A percentile compares a stretch with the other conserved stretches of the same genome.
These are phyloP conservation scores for Giardia muris DNA, from an alignment of 208 protist species.

Conservation along the genomic window DNA sequence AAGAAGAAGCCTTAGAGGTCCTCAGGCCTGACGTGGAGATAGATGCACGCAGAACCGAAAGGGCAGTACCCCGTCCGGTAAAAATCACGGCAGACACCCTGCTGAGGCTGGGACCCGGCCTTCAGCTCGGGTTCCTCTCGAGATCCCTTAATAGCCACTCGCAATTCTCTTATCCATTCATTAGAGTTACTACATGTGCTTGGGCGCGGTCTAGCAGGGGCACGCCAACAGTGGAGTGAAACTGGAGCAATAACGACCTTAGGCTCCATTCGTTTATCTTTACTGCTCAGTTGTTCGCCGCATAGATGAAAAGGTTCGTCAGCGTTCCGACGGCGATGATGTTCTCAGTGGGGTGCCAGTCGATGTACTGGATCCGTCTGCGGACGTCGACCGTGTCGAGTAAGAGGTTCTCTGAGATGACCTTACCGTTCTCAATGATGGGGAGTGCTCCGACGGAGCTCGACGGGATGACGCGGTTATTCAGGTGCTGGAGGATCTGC, in stretches of 20 bases:
- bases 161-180: too few species aligned
- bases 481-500: neutral
- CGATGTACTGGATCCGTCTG: constrained; percentile 14
- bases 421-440: constrained; percentile 11
- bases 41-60: neutral
- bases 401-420: neutral
- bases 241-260: too few species aligned
- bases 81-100: neutral
- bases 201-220: too few species aligned
- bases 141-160: too few species aligned
- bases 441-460: neutral
- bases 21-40: neutral
- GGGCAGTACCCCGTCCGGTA: neutral
- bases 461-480: neutral
- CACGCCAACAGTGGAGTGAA: too few species aligned
- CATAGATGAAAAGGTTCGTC: constrained; percentile 22
- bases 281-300: neutral
- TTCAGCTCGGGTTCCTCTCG: too few species aligned
- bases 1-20: neutral
- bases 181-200: too few species aligned
- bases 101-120: too few species aligned
- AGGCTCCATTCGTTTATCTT: neutral
- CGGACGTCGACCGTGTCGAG: neutral
- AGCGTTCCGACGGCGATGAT: neutral
- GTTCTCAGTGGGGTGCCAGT: constrained; percentile 23